Evolutionary conservation across 306 rosid genomes (phyloP).

Genomic region (Lathyrus aphaca): DNA sequence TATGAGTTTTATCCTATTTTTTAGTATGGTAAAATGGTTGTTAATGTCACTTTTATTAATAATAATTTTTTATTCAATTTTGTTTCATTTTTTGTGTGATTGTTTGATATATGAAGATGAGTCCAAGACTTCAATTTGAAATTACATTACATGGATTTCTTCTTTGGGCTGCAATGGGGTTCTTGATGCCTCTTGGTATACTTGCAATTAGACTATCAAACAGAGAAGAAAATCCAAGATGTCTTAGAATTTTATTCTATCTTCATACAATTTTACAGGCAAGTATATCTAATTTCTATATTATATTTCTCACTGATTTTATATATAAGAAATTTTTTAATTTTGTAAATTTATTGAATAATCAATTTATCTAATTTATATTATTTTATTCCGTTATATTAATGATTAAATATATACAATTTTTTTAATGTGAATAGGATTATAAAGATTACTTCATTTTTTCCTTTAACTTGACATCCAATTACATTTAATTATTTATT

Average conservation of each 20-base stretch:
- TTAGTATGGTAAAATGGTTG: background rate
- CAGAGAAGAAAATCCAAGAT: constrained; percentile 60
- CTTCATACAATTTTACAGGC: constrained; percentile 80
- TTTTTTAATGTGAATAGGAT: too few species aligned
- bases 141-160: constrained; percentile 84
- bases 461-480: constrained; percentile 27
- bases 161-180: constrained; percentile 91
- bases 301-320: too few species aligned
- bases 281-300: constrained; percentile 40
- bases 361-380: too few species aligned
- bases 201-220: constrained; percentile 71
- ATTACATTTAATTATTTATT: constrained; percentile 19
- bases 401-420: too few species aligned
- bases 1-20: background rate
- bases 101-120: constrained; percentile 47
- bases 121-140: constrained; percentile 55
- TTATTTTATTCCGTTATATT: too few species aligned
- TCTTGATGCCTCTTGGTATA: constrained; percentile 88
- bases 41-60: background rate
- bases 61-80: background rate
- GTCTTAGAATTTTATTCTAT: constrained; percentile 62
- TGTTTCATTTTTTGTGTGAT: background rate
- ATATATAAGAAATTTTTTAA: too few species aligned
- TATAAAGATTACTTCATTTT: background rate
- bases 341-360: too few species aligned